A percentile compares a stretch with the other conserved stretches of the same genome.
phyloP scores from a whole-genome alignment of 225 moss, liverwort and hornwort species.

The Straminergon stramineum region DNA sequence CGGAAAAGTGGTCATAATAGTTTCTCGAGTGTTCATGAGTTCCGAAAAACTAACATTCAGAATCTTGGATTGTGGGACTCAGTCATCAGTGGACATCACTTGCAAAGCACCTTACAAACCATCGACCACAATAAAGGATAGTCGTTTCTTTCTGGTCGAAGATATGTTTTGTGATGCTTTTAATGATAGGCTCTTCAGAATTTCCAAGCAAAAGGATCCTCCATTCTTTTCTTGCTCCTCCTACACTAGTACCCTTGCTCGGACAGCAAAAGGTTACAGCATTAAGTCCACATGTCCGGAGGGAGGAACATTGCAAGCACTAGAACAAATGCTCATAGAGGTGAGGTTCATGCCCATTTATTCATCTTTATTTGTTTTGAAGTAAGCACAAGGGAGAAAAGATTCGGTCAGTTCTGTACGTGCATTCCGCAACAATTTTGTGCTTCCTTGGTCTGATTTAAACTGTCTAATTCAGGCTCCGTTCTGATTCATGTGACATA shows the following conservation, averaged over 20 bases:
- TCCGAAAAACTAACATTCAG: neutral
- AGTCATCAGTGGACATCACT: slow-evolving; percentile 63
- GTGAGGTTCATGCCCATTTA: slow-evolving; percentile 2
- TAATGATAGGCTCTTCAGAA: slow-evolving; percentile 55
- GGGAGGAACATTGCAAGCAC: slow-evolving; percentile 53
- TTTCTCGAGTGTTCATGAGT: neutral
- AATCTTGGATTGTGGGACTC: neutral
- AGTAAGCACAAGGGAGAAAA: neutral
- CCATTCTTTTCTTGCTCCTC: slow-evolving; percentile 62
- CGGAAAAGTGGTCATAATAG: neutral
- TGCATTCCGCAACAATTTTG: neutral
- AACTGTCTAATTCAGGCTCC: neutral
- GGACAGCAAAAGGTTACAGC: slow-evolving; percentile 17
- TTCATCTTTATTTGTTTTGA: neutral
- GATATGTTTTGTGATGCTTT: slow-evolving; percentile 51
- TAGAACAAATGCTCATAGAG: slow-evolving; percentile 73
- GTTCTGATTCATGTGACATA: neutral
- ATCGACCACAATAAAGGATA: slow-evolving; percentile 37
- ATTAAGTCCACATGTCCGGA: slow-evolving; percentile 54
- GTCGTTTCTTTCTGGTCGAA: slow-evolving; percentile 22
- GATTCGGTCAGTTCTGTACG: neutral
- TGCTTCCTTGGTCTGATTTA: neutral
- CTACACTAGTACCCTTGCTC: slow-evolving; percentile 15
- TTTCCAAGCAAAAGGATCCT: slow-evolving; percentile 59
- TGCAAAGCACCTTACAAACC: slow-evolving; percentile 46